Base-by-base conservation (phyloP, 768 basidiomycete species). In the Bullera alba region DNA sequence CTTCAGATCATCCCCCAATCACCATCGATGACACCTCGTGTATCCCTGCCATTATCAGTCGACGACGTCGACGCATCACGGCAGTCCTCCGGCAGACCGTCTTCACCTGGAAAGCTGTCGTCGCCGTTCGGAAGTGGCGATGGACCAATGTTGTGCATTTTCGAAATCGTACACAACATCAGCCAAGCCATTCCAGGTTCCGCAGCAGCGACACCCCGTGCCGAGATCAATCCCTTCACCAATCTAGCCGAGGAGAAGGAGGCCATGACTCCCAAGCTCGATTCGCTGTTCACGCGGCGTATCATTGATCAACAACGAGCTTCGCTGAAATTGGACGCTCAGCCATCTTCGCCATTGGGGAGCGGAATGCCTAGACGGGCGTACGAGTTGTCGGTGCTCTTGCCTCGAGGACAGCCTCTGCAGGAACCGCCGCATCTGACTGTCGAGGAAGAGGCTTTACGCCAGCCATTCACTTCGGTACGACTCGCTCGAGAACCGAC, bases 401-500 rank as follows among this genome's bases (percentile, higher is more conserved):
- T 93, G 50, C 80, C 65, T 6, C 53, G 70, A 6, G 73, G 73
- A 2, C 48, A 58, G 19, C 63, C 71, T 2, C 83, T 56, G 77
- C 79, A 48, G 81, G 86, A 44, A 76, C 78, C 52, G 73, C 79
- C 51, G 12, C 54, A 73, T 5, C 70, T 79, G 19, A 58, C 77
- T 2, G 65, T 74, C 2, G 80, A 79, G 49, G 77, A 81, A 25
- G 77, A 76, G n/a, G 75, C 76, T 1, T 48, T 61, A 0, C 74
- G 77, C 19, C 76, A 76, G 34, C 75, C 77, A 0, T 77, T 78
- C 46, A 71, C 79, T 4, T 75, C 79, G n/a, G 69, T 81, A 50
- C 74, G 75, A 16, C 74, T 80, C 29, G 74, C 81, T 0, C 75
- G 75, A 26, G 89, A 97, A 56, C 90, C 93, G 1, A 83, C 83